Percentiles rank a stretch among this genome's conserved stretches.
Evolutionary conservation across 164 flowering plant genomes (phyloP).

Genomic region (Macadamia integrifolia): DNA sequence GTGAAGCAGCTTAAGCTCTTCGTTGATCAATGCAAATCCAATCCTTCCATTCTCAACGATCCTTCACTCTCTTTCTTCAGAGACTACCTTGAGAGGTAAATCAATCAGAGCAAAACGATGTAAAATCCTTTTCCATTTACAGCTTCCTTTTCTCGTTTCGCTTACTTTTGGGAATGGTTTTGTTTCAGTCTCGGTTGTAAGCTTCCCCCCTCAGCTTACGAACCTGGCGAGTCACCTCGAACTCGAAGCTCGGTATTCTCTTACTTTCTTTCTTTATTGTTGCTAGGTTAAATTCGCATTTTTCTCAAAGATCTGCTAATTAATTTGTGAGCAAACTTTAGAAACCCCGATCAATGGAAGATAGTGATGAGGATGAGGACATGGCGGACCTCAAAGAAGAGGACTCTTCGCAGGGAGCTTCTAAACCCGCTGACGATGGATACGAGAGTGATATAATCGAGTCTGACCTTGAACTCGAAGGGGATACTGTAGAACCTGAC

Average conservation of each 20-base stretch:
- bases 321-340: slow-evolving; percentile 8
- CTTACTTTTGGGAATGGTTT: neutral
- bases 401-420: slow-evolving; percentile 9
- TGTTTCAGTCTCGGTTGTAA: slow-evolving; percentile 67
- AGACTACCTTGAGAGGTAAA: slow-evolving; percentile 79
- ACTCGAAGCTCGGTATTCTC: slow-evolving; percentile 33
- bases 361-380: slow-evolving; percentile 62
- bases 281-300: too few species aligned
- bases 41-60: slow-evolving; percentile 68
- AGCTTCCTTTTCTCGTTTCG: neutral
- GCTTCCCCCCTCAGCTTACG: slow-evolving; percentile 50
- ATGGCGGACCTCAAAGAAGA: slow-evolving; percentile 30
- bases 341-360: slow-evolving; percentile 49
- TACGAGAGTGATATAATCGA: slow-evolving; percentile 56
- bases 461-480: slow-evolving; percentile 88
- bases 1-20: slow-evolving; percentile 59
- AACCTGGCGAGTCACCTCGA: slow-evolving; percentile 15
- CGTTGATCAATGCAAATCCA: slow-evolving; percentile 61
- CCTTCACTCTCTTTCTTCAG: slow-evolving; percentile 91
- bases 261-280: neutral
- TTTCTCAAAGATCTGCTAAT: neutral
- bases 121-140: neutral
- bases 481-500: slow-evolving; percentile 82
- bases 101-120: neutral
- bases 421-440: slow-evolving; percentile 28